A percentile compares a stretch with the other conserved stretches of the same genome.
Evolutionary conservation across 176 grass and related monocot species (phyloP).

Genomic region (Neostapfia colusana): DNA sequence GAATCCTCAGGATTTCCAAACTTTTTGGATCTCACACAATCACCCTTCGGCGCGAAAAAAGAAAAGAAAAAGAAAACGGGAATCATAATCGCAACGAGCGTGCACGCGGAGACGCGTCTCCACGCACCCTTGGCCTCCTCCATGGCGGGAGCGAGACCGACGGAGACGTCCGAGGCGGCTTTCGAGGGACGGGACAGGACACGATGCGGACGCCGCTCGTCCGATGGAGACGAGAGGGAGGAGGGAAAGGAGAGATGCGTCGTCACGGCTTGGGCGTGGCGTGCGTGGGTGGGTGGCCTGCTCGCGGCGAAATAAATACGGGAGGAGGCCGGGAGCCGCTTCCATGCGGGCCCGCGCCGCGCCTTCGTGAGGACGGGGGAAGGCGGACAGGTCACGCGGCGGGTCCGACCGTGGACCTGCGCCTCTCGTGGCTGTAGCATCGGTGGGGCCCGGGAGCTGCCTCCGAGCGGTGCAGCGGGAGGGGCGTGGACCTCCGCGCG

Average conservation of each 20-base stretch:
- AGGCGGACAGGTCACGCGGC: neutral
- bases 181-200: neutral
- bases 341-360: neutral
- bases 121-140: conserved; percentile 69
- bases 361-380: neutral
- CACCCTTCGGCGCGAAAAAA: neutral
- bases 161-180: neutral
- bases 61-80: neutral
- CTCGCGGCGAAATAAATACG: neutral
- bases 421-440: neutral
- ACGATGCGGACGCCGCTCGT: conserved; percentile 27
- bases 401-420: neutral
- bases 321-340: fast-evolving
- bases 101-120: neutral
- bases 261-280: neutral
- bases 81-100: neutral
- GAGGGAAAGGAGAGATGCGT: neutral
- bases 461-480: neutral
- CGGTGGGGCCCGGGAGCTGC: neutral
- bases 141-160: conserved; percentile 36
- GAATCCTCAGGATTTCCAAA: neutral
- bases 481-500: neutral
- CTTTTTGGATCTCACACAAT: conserved; percentile 22
- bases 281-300: neutral
- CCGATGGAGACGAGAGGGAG: neutral